These are phyloP conservation scores for Entamoeba invadens DNA, from an alignment of 208 protist genomes.

Conservation along the genomic window DNA sequence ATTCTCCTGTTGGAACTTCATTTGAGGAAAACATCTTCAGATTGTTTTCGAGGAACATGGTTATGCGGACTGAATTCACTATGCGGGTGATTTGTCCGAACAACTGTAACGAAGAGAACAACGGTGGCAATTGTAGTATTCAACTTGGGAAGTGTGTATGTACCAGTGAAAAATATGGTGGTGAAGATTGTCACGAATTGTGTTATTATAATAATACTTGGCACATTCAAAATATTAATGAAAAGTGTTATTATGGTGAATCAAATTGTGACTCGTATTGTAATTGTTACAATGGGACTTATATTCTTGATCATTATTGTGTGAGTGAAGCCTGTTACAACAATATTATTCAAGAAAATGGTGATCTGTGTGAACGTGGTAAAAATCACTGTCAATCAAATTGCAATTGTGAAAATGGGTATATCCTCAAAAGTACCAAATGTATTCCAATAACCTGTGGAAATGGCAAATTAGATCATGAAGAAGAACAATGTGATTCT, in stretches of 20 bases:
- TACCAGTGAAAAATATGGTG: neutral
- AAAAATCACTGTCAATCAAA: neutral
- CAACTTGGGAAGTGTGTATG: neutral
- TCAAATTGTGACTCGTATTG: neutral
- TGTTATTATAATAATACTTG: neutral
- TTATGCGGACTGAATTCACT: neutral
- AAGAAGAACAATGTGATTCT: neutral
- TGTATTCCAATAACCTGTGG: neutral
- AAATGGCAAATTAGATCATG: neutral
- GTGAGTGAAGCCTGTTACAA: neutral
- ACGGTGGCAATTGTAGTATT: neutral
- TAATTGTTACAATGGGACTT: neutral
- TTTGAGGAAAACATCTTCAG: neutral
- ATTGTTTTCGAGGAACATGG: neutral
- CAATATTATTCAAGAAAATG: no score
- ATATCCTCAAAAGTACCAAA: neutral
- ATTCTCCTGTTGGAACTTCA: neutral
- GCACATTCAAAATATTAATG: neutral
- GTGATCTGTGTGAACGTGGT: neutral
- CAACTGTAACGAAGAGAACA: neutral
- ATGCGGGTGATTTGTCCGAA: neutral
- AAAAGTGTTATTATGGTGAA: neutral
- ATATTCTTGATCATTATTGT: neutral
- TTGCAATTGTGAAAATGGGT: neutral
- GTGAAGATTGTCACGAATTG: neutral